A percentile compares a stretch with the other conserved stretches of the same genome.
Conservation (phyloP, 345 rosid species). For the Populus simonii region DNA sequence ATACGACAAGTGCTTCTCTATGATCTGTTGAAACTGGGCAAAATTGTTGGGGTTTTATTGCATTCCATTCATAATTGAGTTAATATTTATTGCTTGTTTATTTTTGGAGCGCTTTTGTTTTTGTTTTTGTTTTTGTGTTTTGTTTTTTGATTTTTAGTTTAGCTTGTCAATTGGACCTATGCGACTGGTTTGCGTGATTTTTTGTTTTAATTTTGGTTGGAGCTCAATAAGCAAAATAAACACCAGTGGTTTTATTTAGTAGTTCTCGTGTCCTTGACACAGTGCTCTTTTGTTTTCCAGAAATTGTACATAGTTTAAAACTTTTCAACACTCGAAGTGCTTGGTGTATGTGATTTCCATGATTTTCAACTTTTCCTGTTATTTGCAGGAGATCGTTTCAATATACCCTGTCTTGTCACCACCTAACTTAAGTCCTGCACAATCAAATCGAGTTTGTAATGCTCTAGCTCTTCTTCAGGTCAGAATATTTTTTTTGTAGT, state of each 20-base stretch:
- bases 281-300: background rate
- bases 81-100: background rate
- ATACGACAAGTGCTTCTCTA: background rate
- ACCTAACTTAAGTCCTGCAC: conserved; percentile 81
- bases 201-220: background rate
- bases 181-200: background rate
- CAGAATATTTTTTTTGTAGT: background rate
- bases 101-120: background rate
- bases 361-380: conserved; percentile 2
- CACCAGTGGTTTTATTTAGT: background rate
- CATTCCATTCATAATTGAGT: background rate
- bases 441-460: conserved; percentile 96
- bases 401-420: conserved; percentile 95
- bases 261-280: background rate
- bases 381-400: conserved; percentile 84
- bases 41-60: background rate
- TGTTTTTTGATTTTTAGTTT: background rate
- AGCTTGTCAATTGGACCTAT: background rate
- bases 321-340: background rate
- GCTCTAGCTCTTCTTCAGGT: conserved; percentile 99
- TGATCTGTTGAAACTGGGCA: background rate
- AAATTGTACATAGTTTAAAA: background rate
- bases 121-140: background rate
- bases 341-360: background rate
- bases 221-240: background rate